Conservation (phyloP, 352 stramenopile genomes). For the Thraustotheca clavata region DNA sequence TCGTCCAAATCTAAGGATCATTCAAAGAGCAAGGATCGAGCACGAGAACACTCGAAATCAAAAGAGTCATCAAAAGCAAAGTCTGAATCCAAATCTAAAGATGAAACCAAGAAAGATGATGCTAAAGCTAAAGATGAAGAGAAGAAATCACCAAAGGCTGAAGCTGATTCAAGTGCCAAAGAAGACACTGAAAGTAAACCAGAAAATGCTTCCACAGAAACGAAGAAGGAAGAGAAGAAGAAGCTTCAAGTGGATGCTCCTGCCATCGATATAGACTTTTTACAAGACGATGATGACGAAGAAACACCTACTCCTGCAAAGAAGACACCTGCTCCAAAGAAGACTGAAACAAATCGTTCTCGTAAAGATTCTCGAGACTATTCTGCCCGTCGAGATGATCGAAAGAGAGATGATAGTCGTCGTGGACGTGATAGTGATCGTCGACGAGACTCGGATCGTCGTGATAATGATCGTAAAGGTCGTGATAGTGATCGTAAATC, state of each 20-base stretch:
- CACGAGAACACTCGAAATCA: background rate
- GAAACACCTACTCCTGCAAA: constrained; percentile 35
- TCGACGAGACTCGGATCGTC: background rate
- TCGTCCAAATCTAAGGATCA: constrained; percentile 19
- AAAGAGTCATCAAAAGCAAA: constrained; percentile 20
- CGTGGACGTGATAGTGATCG: constrained; percentile 22
- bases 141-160: too few relatives aligned
- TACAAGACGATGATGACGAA: constrained; percentile 36
- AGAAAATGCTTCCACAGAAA: background rate
- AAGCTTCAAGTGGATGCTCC: constrained; percentile 41
- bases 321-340: constrained; percentile 25
- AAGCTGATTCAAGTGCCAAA: too few relatives aligned
- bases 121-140: constrained; percentile 39
- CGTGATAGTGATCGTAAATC: background rate
- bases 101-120: constrained; percentile 40
- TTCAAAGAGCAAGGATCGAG: background rate
- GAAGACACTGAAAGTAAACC: too few relatives aligned
- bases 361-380: background rate
- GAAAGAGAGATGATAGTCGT: constrained; percentile 13
- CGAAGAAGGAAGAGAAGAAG: constrained; percentile 2
- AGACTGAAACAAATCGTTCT: constrained; percentile 6
- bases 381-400: background rate
- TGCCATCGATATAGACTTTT: constrained; percentile 78
- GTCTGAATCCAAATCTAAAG: constrained; percentile 5
- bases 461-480: background rate